Evolutionary conservation across 768 basidiomycete genomes (phyloP).

Genomic region (Astraeus odoratus): DNA sequence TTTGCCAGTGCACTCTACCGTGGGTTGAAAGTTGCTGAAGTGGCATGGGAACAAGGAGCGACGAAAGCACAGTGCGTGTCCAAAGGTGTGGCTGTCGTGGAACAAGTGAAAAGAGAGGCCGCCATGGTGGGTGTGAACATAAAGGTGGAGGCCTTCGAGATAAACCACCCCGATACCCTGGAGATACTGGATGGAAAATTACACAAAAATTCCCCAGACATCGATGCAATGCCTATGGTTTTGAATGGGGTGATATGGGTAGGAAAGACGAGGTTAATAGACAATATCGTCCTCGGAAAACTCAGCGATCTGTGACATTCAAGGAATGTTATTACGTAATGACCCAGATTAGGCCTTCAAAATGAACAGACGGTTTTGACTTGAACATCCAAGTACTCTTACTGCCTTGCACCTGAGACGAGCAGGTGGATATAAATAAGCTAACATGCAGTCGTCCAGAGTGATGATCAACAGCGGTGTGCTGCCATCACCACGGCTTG

Average conservation of each 20-base stretch:
- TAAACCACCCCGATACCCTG: constrained; percentile 79
- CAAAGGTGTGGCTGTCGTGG: constrained; percentile 37
- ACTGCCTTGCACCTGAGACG: too few species aligned
- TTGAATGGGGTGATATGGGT: constrained; percentile 86
- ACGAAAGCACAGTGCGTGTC: constrained; percentile 44
- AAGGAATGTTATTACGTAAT: not conserved
- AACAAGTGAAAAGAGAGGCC: constrained; percentile 24
- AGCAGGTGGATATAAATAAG: not conserved
- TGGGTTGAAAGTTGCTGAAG: constrained; percentile 56
- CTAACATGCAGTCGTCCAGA: not conserved
- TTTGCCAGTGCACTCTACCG: constrained; percentile 59
- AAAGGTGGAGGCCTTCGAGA: constrained; percentile 76
- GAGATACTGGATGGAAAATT: constrained; percentile 41
- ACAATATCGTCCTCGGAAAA: constrained; percentile 79
- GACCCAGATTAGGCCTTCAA: too few species aligned
- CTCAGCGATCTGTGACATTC: not conserved
- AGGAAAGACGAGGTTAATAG: constrained; percentile 84
- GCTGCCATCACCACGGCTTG: constrained; percentile 24
- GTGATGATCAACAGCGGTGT: constrained; percentile 15
- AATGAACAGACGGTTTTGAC: too few species aligned
- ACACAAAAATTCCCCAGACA: constrained; percentile 21
- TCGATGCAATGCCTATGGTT: constrained; percentile 39
- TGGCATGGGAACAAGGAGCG: constrained; percentile 46
- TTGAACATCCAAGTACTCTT: too few species aligned
- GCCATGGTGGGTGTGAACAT: constrained; percentile 42